Evolutionary conservation across 208 protist species (phyloP).

Genomic region (Trypanosoma cruzi): DNA sequence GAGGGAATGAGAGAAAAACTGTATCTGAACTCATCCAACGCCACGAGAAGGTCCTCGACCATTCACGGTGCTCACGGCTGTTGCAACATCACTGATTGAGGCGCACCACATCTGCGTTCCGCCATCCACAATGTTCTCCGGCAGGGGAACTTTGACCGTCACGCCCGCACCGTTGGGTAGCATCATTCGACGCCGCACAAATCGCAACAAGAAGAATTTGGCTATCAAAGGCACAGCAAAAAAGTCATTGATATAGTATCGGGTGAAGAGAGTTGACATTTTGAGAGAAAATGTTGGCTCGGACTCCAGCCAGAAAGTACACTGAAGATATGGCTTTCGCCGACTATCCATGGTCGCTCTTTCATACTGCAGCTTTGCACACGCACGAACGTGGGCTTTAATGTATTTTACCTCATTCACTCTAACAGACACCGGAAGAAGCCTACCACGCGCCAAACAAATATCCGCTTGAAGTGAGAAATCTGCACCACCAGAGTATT

Average conservation of each 20-base stretch:
- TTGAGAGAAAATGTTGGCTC: conserved; percentile 81
- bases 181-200: conserved; percentile 45
- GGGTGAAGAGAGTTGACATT: conserved; percentile 65
- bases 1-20: background rate
- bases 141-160: conserved; percentile 58
- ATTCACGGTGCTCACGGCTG: conserved; percentile 1
- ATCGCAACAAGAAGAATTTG: conserved; percentile 74
- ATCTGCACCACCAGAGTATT: conserved; percentile 76
- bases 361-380: conserved; percentile 60
- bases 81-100: conserved; percentile 28
- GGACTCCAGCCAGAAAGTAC: conserved; percentile 79
- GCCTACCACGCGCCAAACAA: conserved; percentile 66
- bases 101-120: conserved; percentile 53
- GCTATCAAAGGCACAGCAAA: conserved; percentile 65
- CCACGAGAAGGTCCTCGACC: background rate
- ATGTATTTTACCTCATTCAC: conserved; percentile 56
- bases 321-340: conserved; percentile 61
- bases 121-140: conserved; percentile 62
- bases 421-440: conserved; percentile 69
- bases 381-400: conserved; percentile 49
- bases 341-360: conserved; percentile 67
- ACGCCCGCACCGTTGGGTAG: conserved; percentile 35
- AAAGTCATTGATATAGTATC: conserved; percentile 62
- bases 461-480: conserved; percentile 71
- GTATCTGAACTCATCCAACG: background rate